Evolutionary conservation across 768 basidiomycete genomes (phyloP), one percentile per base, ranked within the genome.

Genomic region (Mycena venus): DNA sequence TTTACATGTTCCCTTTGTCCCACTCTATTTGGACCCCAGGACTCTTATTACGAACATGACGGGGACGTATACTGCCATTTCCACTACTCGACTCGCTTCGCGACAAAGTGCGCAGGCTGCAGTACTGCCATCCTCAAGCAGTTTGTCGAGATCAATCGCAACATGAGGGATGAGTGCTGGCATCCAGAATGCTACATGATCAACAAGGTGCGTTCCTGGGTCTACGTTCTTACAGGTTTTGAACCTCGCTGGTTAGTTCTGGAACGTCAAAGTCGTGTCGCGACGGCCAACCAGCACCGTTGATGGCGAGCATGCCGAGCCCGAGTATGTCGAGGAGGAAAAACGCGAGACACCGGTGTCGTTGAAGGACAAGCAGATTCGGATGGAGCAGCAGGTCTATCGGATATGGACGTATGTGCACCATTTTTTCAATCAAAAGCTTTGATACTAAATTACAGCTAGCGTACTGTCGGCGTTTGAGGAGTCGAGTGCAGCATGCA

Each of bases 101-200:
- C 98, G 1, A 98, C 97, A 59, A 99, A 99, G 83, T 99, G 98
- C 81, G 97, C 96, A 0, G 98, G 98, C 7, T 99, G 98, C 84
- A 95, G 92, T 78, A 98, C 94, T 72, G 98, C 98, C 21, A 99
- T 99, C 75, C 86, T 99, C 78, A 99, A 99, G 86, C 98, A 99
- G 84, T 99, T 99, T 80, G 98, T 99, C 74, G 98, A 99, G 86
- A 99, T 99, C 85, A 99, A 99, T 80, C 91, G 98, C 73, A 99
- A 99, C 84, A 96, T 95, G 90, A 90, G 93, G 77, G 97, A 99
- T 84, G 98, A 99, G 86, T 99, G 98, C 81, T 99, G 98, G 98
- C 98, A 99, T 89, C 98, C 98, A 67, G 98, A 99, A 84, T 99
- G 98, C 83, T 99, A 99, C 84, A 99, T 99, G 98, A 99, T 99